Conservation (phyloP, 305 asterid species). For the Solanum aculeatissimum region DNA sequence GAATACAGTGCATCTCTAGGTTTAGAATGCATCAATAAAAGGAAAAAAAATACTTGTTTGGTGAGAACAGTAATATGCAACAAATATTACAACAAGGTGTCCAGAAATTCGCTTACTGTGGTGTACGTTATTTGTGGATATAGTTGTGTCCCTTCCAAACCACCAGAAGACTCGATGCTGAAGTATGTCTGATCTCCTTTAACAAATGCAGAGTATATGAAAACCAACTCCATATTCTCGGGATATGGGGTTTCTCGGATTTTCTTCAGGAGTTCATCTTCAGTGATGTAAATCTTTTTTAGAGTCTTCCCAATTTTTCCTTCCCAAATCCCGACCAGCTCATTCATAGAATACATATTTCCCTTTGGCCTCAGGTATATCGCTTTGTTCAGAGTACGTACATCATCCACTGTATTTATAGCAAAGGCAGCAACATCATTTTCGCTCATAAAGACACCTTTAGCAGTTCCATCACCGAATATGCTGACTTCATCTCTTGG, state of each 20-base stretch:
- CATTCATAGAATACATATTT: constrained; percentile 62
- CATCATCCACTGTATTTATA: constrained; percentile 71
- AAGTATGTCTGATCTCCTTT: constrained; percentile 82
- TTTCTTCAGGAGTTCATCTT: constrained; percentile 48
- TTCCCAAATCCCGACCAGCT: constrained; percentile 81
- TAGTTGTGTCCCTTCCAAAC: constrained; percentile 57
- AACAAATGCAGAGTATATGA: constrained; percentile 68
- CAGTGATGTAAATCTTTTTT: constrained; percentile 40
- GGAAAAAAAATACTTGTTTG: neutral
- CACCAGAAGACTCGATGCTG: constrained; percentile 36
- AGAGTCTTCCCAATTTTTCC: constrained; percentile 48
- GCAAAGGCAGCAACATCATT: constrained; percentile 83
- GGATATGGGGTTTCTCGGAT: constrained; percentile 71
- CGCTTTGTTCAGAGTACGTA: constrained; percentile 52
- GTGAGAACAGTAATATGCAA: neutral
- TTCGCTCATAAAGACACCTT: constrained; percentile 74
- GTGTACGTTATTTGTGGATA: constrained; percentile 72
- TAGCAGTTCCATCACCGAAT: constrained; percentile 74
- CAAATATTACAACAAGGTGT: constrained; percentile 30
- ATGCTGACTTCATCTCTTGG: constrained; percentile 69
- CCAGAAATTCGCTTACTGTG: constrained; percentile 51
- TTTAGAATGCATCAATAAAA: neutral
- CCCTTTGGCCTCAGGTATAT: constrained; percentile 72
- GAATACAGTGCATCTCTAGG: neutral
- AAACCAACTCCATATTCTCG: constrained; percentile 68